Evolutionary conservation across 441 rosid genomes (phyloP), one percentile per base, ranked within the genome.

Genomic region (Populus hybrid): DNA sequence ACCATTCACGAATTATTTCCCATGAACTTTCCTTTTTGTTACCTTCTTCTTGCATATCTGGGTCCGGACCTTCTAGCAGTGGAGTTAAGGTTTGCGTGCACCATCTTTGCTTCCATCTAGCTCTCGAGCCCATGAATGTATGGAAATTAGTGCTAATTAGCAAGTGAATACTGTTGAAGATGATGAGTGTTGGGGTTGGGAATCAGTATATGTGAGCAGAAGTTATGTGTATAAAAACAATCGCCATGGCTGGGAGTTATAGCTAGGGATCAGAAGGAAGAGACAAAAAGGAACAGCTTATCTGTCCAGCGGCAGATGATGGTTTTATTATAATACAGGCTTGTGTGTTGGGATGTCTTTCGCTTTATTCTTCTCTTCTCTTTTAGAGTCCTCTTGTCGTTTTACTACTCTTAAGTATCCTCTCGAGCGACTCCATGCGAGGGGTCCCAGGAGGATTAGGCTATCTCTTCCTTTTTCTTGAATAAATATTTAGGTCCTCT

Each of bases 1-100:
- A 94, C 97, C 98, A 94, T 83, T 93, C 97, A 11, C 97, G 85
- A 71, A 94, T 91, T 2, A 88, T 80, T 77, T 94, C 97, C 98
- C 98, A 94, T 0, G 94, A 89, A 40, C 89, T 88, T 86, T 94
- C 94, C 86, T 91, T 90, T 79, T 88, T 90, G 82, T 61, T 81
- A 59, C 86, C 85, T 73, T 90, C 91, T 35, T 87, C 97, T 81
- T 89, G 95, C 91, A 89, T 88, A n/a, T 91, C 97, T 7, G 94
- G 97, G 81, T 93, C 97, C 11, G 98, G 98, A 18, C 97, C 97
- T 88, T 94, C 98, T 92, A 93, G 85, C 33, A 94, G 80, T 14
- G 98, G 98, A 7, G 97, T 91, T 69, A 94, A 77, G 33, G 95
- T 83, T 82, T 88, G 94, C 5, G 93, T 83, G 77, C 89, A 89